A percentile compares a stretch with the other conserved stretches of the same genome.
phyloP scores from a whole-genome alignment of 2,329 filamentous ascomycete species.

The Delphinella strobiligena region DNA sequence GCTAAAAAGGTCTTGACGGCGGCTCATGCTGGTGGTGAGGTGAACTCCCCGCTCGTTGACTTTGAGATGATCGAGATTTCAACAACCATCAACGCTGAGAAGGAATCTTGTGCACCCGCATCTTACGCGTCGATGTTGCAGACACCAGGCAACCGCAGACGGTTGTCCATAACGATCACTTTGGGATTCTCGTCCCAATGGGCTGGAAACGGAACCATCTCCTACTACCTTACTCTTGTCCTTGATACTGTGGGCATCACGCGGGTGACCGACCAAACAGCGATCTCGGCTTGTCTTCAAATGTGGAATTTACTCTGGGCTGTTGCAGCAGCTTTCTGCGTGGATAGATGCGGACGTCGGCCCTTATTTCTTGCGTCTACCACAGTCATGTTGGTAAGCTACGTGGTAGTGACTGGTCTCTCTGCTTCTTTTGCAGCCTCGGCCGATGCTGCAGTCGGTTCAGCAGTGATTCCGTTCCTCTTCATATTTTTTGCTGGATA shows the following conservation, averaged over 20 bases:
- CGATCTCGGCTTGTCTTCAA: slow-evolving; percentile 17
- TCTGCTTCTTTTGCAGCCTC: slow-evolving; percentile 24
- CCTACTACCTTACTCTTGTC: slow-evolving; percentile 22
- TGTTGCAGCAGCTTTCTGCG: slow-evolving; percentile 25
- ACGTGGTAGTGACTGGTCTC: slow-evolving; percentile 31
- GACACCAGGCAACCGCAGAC: slow-evolving; percentile 39
- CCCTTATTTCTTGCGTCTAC: slow-evolving; percentile 31
- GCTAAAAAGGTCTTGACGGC: slow-evolving; percentile 48
- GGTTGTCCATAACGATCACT: slow-evolving; percentile 37
- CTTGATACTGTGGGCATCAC: slow-evolving; percentile 20
- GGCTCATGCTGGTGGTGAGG: slow-evolving; percentile 50
- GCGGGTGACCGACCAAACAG: slow-evolving; percentile 5
- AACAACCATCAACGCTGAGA: slow-evolving; percentile 48
- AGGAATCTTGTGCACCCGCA: slow-evolving; percentile 19
- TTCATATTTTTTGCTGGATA: slow-evolving; percentile 33
- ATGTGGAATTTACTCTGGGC: slow-evolving; percentile 28
- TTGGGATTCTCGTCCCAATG: slow-evolving; percentile 34
- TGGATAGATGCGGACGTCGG: slow-evolving; percentile 31
- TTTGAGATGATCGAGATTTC: slow-evolving; percentile 57
- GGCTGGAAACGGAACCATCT: slow-evolving; percentile 35
- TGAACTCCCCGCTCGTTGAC: slow-evolving; percentile 43
- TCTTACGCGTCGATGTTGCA: slow-evolving; percentile 50
- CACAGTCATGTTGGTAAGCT: slow-evolving; percentile 31
- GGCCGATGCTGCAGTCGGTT: slow-evolving; percentile 20
- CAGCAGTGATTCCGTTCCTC: slow-evolving; percentile 30